Conservation (phyloP, 2,329 filamentous ascomycete species). For the Ascosphaera apis region DNA sequence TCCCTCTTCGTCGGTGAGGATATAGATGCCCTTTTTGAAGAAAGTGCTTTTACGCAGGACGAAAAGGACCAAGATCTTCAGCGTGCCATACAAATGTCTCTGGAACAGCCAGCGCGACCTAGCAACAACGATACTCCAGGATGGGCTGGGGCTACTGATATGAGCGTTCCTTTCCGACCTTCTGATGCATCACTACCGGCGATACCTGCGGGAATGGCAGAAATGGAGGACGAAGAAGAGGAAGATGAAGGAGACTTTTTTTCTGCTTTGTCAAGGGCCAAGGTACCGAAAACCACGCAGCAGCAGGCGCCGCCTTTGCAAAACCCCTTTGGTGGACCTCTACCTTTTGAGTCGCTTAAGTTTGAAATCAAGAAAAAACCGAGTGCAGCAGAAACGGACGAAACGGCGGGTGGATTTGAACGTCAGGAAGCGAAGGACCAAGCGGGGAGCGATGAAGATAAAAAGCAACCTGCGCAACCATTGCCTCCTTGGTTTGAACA, state of each 20-base stretch:
- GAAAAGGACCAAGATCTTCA: conserved; percentile 52
- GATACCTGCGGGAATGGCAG: no score
- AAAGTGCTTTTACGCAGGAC: conserved; percentile 16
- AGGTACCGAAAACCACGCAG: conserved; percentile 29
- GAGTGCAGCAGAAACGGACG: conserved; percentile 25
- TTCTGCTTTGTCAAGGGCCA: conserved; percentile 49
- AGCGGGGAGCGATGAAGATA: conserved; percentile 1
- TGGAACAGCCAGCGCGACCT: conserved; percentile 33
- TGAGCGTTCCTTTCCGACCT: conserved; percentile 13
- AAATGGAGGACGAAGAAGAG: conserved; percentile 31
- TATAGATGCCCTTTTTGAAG: conserved; percentile 35
- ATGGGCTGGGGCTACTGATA: background rate
- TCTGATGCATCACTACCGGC: conserved; percentile 6
- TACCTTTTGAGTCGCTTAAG: conserved; percentile 68
- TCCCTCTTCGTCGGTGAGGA: conserved; percentile 31
- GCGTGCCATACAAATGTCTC: conserved; percentile 63
- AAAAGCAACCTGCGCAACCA: conserved; percentile 12
- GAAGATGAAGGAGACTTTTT: conserved; percentile 58
- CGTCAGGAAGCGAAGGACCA: conserved; percentile 18
- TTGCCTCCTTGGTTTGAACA: conserved; percentile 25
- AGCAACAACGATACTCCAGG: no score
- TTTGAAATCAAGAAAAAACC: conserved; percentile 30
- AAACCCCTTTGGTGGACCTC: conserved; percentile 46
- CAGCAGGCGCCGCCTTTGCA: conserved; percentile 5
- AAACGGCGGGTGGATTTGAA: conserved; percentile 41